Conservation (phyloP, 1,284 basidiomycete species). For the Cerioporus squamosus region DNA sequence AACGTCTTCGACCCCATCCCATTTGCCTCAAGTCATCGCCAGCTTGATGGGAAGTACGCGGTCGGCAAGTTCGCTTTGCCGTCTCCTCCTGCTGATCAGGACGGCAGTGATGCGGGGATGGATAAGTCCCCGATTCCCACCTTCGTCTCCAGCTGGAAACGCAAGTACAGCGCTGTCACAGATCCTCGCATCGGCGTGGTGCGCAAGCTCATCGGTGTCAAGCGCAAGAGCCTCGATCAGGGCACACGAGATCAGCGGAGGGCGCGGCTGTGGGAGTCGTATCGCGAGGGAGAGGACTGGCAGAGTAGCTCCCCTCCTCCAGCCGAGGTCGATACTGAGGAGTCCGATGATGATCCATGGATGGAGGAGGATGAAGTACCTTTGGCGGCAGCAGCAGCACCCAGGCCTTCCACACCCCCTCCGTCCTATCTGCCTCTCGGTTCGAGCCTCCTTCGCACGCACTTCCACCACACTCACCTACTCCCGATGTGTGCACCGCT, state of each 20-base stretch:
- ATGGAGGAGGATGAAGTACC: conserved; percentile 39
- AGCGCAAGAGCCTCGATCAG: conserved; percentile 52
- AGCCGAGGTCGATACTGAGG: conserved; percentile 37
- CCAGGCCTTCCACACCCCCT: conserved; percentile 66
- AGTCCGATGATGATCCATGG: conserved; percentile 39
- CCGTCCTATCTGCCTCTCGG: conserved; percentile 72
- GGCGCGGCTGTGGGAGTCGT: conserved; percentile 40
- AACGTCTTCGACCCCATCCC: conserved; percentile 70
- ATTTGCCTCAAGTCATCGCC: conserved; percentile 63
- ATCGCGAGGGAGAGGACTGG: conserved; percentile 53
- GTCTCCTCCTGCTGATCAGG: conserved; percentile 59
- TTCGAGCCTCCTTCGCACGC: conserved; percentile 62
- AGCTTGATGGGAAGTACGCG: conserved; percentile 72
- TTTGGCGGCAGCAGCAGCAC: conserved; percentile 37
- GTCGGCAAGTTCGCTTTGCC: conserved; percentile 76
- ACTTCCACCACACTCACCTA: conserved; percentile 64
- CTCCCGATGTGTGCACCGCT: conserved; percentile 62
- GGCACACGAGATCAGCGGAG: conserved; percentile 34
- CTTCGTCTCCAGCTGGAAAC: conserved; percentile 45
- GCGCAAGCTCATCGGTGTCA: conserved; percentile 64
- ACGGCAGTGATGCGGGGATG: conserved; percentile 36
- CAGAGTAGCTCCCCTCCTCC: conserved; percentile 34
- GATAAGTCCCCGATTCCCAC: not conserved
- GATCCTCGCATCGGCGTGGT: conserved; percentile 71
- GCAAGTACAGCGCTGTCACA: conserved; percentile 58